Evolutionary conservation across 768 basidiomycete genomes (phyloP).

Genomic region (Mrakia blollopis): DNA sequence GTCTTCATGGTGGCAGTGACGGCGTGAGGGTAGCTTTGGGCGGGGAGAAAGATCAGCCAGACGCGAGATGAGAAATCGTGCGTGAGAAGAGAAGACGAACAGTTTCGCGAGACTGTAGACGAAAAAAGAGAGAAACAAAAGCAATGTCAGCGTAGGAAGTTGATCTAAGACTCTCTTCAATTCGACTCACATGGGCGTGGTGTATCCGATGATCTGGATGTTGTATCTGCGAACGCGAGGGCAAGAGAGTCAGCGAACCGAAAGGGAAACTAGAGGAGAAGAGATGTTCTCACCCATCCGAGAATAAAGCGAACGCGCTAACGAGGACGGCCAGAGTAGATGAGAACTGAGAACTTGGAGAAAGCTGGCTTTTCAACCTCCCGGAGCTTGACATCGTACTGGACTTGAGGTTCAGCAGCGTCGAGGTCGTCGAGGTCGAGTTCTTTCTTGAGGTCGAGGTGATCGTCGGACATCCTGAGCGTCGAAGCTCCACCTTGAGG

Average conservation of each 20-base stretch:
- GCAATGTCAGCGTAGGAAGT: neutral
- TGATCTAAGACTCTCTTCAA: neutral
- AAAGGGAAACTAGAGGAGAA: no score
- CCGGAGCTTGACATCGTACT: neutral
- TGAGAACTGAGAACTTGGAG: neutral
- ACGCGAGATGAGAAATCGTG: no score
- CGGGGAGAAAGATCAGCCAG: no score
- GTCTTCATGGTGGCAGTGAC: neutral
- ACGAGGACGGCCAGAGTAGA: neutral
- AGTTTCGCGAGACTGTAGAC: neutral
- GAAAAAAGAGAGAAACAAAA: neutral
- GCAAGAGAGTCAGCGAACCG: neutral
- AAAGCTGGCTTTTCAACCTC: neutral
- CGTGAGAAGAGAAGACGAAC: neutral
- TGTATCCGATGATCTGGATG: neutral
- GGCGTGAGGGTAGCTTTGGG: no score
- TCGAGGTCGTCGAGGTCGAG: neutral
- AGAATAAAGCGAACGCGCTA: neutral
- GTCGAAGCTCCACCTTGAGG: neutral
- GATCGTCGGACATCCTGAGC: neutral
- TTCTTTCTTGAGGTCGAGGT: neutral
- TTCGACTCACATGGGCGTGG: neutral
- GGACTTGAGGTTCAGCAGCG: neutral
- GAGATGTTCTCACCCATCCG: neutral
- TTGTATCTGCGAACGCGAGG: neutral